Conservation (phyloP, 768 basidiomycete species). For the Leccinum incarnatum region DNA sequence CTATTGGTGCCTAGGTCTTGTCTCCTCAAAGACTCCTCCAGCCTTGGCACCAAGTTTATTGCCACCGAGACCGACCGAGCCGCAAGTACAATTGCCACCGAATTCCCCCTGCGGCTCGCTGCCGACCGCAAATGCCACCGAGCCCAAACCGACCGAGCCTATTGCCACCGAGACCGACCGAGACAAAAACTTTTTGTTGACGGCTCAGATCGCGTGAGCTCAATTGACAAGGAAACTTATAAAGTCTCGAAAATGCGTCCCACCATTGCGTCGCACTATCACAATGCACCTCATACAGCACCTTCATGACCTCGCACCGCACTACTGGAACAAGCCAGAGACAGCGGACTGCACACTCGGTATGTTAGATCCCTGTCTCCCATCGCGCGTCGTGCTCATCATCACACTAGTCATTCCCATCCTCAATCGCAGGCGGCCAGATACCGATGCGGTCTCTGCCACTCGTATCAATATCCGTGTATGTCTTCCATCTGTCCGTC, state of each 20-base stretch:
- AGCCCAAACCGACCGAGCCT: background rate
- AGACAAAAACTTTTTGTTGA: background rate
- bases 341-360: constrained; percentile 79
- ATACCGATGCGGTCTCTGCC: constrained; percentile 43
- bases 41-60: background rate
- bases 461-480: constrained; percentile 66
- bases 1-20: background rate
- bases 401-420: constrained; percentile 43
- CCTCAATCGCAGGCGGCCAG: constrained; percentile 21
- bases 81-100: constrained; percentile 1
- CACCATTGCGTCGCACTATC: background rate
- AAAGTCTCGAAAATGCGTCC: background rate
- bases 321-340: constrained; percentile 74
- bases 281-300: background rate
- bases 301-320: constrained; percentile 45
- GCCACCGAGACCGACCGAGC: background rate
- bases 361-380: constrained; percentile 30
- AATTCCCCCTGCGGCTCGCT: background rate
- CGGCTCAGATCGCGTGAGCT: background rate
- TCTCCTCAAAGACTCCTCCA: background rate
- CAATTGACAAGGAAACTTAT: background rate
- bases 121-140: background rate
- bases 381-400: background rate
- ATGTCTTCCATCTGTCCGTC: constrained; percentile 13
- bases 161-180: constrained; percentile 5